phyloP scores from a whole-genome alignment of 495 filamentous ascomycete genomes.

The Daldinia loculata region DNA sequence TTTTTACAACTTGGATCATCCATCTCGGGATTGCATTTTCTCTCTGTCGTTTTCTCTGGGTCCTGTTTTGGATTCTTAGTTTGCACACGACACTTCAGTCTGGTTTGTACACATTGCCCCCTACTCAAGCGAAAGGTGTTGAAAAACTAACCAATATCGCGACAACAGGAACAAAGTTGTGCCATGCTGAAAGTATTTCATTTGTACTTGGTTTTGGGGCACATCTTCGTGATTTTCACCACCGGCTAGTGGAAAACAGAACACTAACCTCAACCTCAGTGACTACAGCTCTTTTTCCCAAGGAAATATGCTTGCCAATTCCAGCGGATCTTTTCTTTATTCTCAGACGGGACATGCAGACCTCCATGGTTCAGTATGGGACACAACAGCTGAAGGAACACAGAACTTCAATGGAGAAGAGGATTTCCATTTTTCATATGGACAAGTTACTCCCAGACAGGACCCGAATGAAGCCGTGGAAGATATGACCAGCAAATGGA shows the following conservation, averaged over 20 bases:
- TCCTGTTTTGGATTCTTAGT: slow-evolving; percentile 25
- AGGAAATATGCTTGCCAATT: slow-evolving; percentile 57
- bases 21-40: slow-evolving; percentile 21
- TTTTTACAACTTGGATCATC: slow-evolving; percentile 19
- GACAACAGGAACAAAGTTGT: slow-evolving; percentile 60
- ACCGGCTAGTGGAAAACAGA: slow-evolving; percentile 52
- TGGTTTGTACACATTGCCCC: slow-evolving; percentile 50
- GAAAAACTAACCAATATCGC: slow-evolving; percentile 43
- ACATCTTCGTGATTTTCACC: slow-evolving; percentile 45
- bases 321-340: slow-evolving; percentile 61
- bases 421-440: slow-evolving; percentile 59
- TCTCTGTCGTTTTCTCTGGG: slow-evolving; percentile 20
- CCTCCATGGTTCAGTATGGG: slow-evolving; percentile 60
- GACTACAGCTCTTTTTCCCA: slow-evolving; percentile 60
- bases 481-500: slow-evolving; percentile 57
- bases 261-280: slow-evolving; percentile 61
- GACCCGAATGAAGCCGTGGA: slow-evolving; percentile 56
- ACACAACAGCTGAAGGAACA: slow-evolving; percentile 60
- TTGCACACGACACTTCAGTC: slow-evolving; percentile 38
- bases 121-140: slow-evolving; percentile 18
- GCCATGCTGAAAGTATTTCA: slow-evolving; percentile 49
- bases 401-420: slow-evolving; percentile 64
- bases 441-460: slow-evolving; percentile 60
- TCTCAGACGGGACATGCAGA: slow-evolving; percentile 63
- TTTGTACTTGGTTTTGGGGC: slow-evolving; percentile 44